Evolutionary conservation across 1,284 basidiomycete species (phyloP), one percentile per base, ranked within the genome.

Genomic region (Boletus putidus): DNA sequence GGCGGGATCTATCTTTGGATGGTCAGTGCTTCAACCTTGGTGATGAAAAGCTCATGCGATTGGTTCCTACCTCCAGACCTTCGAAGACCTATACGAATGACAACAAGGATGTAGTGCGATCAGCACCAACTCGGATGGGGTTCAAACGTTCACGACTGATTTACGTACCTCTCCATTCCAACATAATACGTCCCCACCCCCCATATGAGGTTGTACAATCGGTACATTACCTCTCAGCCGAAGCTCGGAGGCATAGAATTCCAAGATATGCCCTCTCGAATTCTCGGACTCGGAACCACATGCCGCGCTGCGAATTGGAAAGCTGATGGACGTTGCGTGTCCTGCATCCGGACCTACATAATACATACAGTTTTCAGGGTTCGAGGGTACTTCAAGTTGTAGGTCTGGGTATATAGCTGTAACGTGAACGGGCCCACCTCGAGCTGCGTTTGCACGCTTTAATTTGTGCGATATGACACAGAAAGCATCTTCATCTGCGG

Each of bases 141-240:
- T 40, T 36, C 16, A 31, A 35, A 40, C 8, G 31, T 27, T 56
- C 27, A 36, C 25, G 43, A 29, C 10, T 7, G 14, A 51, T 37
- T 36, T 33, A 75, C 80, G 62, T 65, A 89, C 91, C 79, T 96
- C 94, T 59, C 94, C 94, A 71, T 96, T 96, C 91, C 92, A 96
- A 64, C 90, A 94, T 21, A 96, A 73, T 3, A 92, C 72, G 61
- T 89, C 83, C 6, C 82, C 85, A 16, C 74, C 74, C 33, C 73
- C 65, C 16, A 73, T 72, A 54, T 95, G 87, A n/a, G 94, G 94
- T 70, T 97, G 94, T 1, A 80, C 69, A 3, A 92, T 76, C 1
- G 81, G 77, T 12, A 65, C 60, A 11, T 80, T 71, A 0, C 94
- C 94, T 62, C 94, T 79, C 43, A 97, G 76, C 55, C 86, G 84